Conservation (phyloP, 202 grass and related monocot species). For the Panicum virgatum region DNA sequence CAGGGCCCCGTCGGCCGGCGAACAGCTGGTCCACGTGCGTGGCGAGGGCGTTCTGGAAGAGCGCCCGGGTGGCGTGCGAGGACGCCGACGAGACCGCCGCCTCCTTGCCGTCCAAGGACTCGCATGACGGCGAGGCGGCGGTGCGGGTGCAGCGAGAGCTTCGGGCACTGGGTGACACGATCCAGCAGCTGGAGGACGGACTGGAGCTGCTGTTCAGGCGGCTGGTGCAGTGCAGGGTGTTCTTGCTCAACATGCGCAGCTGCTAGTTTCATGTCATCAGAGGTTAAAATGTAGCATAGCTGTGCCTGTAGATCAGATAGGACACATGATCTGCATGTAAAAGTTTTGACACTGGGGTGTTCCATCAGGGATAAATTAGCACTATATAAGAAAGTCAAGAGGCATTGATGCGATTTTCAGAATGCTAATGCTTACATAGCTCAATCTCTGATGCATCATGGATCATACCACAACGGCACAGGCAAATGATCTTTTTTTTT, state of each 20-base stretch:
- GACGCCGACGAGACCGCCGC: constrained; percentile 10
- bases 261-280: constrained; percentile 14
- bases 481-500: too few species aligned
- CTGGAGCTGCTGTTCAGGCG: constrained; percentile 61
- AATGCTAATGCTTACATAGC: background rate
- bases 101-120: constrained; percentile 27
- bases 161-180: constrained; percentile 40
- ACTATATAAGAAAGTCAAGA: background rate
- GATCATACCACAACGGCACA: background rate
- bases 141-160: constrained; percentile 28
- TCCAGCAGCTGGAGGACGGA: constrained; percentile 54
- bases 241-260: constrained; percentile 63
- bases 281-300: background rate
- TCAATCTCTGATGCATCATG: background rate
- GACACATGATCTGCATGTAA: constrained; percentile 14
- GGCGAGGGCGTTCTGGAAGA: constrained; percentile 41
- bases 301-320: background rate
- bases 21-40: constrained; percentile 56
- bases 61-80: constrained; percentile 41
- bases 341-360: constrained; percentile 34
- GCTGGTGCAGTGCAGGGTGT: constrained; percentile 58
- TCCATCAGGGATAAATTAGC: background rate
- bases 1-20: background rate
- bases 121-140: constrained; percentile 8
- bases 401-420: background rate